Conservation (phyloP, 352 stramenopile genomes). For the Globisporangium carolinianum region DNA sequence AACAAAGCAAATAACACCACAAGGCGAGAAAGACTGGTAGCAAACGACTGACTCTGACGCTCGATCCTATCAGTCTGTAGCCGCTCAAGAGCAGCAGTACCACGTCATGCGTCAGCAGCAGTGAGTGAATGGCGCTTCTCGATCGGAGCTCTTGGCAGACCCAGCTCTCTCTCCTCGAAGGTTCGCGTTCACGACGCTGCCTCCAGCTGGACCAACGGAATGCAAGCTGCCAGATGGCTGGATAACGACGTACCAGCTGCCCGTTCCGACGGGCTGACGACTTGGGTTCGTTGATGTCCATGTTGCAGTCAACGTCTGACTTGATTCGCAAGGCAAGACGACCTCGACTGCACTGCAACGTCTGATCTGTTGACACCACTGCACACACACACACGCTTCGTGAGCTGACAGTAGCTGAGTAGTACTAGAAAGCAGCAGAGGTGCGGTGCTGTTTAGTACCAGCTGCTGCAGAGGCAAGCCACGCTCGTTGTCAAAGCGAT, state of each 20-base stretch:
- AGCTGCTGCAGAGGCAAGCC: slow-evolving; percentile 6
- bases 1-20: not conserved
- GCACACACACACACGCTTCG: too few relatives aligned
- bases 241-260: slow-evolving; percentile 3
- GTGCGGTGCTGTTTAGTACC: slow-evolving; percentile 5
- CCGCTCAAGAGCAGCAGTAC: too few relatives aligned
- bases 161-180: too few relatives aligned
- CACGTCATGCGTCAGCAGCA: too few relatives aligned
- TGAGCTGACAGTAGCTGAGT: too few relatives aligned
- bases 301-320: not conserved
- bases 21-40: not conserved
- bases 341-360: not conserved
- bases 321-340: not conserved
- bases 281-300: not conserved
- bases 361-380: not conserved
- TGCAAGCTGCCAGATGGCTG: slow-evolving; percentile 7
- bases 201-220: slow-evolving; percentile 6
- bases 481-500: not conserved
- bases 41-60: too few relatives aligned
- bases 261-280: not conserved
- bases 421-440: not conserved
- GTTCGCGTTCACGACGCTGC: not conserved
- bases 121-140: too few relatives aligned
- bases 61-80: not conserved
- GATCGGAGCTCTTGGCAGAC: too few relatives aligned